Evolutionary conservation across 2,329 filamentous ascomycete species (phyloP), one percentile per base, ranked within the genome.

Genomic region (Colletotrichum tabaci): DNA sequence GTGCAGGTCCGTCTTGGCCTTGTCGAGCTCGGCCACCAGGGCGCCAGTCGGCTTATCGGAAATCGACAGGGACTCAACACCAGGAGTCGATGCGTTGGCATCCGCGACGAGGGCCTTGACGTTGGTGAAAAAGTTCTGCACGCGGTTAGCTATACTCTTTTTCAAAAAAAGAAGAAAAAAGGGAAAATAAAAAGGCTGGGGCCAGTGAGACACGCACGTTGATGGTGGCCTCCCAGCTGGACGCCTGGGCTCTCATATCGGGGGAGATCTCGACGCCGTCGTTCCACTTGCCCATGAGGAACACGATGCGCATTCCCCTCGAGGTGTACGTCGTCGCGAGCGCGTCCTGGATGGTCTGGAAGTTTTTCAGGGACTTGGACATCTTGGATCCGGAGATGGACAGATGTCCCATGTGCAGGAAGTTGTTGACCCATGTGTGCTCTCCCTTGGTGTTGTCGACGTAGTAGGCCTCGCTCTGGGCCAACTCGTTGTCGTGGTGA

Each of bases 341-440:
- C 0, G 95, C 95, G 80, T 97, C 93, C 40, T 94, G 89, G 73
- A 98, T 97, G 0, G 96, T 98, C 50, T 94, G 94, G 81, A 98
- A 98, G 81, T 98, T 98, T 85, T 98, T 98, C 68, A 98, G 83
- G 18, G 91, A 94, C 82, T 98, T 98, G 68, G 93, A 96, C 96
- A 98, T 98, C 81, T 98, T 98, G 26, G 92, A 94, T 0, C 96
- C 95, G 35, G 92, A 90, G 68, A 98, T 98, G 7, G 91, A 93
- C 58, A 74, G 66, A 80, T 98, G 96, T 0, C 96, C 96, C 92
- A 97, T 98, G 79, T 98, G 96, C 18, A 98, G 80, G 83, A 98
- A 98, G 83, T 98, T 97, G 79, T 96, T 97, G 61, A 98, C 93
- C 96, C 96, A 98, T 71, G 94, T 94, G 76, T 89, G 87, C 76